phyloP scores from a whole-genome alignment of 164 flowering plant species.

The Santalum album region DNA sequence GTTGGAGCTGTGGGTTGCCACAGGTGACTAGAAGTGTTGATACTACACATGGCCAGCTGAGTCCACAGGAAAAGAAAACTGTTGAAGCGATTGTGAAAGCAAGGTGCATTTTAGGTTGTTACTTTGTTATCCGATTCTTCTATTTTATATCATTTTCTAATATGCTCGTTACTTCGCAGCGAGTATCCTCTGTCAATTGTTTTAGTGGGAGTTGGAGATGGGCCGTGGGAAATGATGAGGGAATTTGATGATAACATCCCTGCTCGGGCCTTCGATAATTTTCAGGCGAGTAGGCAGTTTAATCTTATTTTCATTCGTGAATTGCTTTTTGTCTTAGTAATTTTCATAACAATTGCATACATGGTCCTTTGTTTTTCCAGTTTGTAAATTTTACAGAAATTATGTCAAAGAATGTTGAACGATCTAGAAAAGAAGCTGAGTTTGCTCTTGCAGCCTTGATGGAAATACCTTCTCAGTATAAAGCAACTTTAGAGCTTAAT shows the following conservation, averaged over 20 bases:
- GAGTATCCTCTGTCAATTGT: constrained; percentile 74
- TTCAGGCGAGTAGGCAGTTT: constrained; percentile 42
- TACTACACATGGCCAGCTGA: constrained; percentile 55
- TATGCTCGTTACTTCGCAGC: constrained; percentile 27
- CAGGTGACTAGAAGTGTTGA: constrained; percentile 86
- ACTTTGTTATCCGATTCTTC: background rate
- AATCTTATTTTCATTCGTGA: background rate
- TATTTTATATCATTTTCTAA: constrained; percentile 1
- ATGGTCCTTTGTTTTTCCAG: constrained; percentile 21
- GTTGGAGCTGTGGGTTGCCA: background rate
- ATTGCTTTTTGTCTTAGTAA: background rate
- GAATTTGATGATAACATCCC: constrained; percentile 93
- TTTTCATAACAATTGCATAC: background rate
- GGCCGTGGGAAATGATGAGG: constrained; percentile 92
- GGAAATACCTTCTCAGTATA: constrained; percentile 81
- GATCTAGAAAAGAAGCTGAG: constrained; percentile 50
- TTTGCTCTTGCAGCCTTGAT: constrained; percentile 71
- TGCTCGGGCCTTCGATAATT: constrained; percentile 76
- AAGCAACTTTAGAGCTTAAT: constrained; percentile 58
- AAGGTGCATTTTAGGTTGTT: constrained; percentile 17
- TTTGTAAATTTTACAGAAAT: constrained; percentile 77
- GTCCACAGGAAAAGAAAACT: constrained; percentile 69
- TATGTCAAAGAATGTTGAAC: constrained; percentile 50
- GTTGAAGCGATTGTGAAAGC: constrained; percentile 53
- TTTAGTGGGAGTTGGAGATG: constrained; percentile 92